Evolutionary conservation across 495 filamentous ascomycete genomes (phyloP).

Genomic region (Neurospora africana): DNA sequence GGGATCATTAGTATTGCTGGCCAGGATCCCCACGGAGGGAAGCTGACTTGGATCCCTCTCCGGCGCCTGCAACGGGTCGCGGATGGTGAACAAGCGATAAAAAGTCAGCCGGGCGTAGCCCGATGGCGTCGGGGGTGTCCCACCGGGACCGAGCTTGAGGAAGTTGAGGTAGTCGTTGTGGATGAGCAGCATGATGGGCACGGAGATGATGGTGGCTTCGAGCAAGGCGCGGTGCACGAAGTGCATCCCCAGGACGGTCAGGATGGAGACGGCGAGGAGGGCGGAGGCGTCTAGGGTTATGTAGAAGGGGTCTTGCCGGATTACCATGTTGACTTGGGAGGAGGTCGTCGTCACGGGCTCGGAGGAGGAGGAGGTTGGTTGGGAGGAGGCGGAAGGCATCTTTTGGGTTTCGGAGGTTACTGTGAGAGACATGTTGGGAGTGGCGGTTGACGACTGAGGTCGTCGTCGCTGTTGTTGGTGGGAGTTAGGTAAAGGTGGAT

Average conservation of each 20-base stretch:
- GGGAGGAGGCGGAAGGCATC: not conserved
- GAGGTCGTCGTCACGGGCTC: constrained; percentile 1
- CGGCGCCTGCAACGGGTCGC: constrained; percentile 44
- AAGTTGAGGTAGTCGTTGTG: constrained; percentile 70
- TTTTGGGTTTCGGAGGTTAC: constrained; percentile 13
- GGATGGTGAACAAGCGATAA: constrained; percentile 46
- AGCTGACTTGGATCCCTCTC: constrained; percentile 21
- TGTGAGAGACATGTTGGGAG: constrained; percentile 18
- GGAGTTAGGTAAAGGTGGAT: not conserved
- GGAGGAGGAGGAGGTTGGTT: not conserved
- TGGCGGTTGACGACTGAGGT: not conserved
- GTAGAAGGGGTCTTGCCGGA: constrained; percentile 39
- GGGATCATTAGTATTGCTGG: not conserved
- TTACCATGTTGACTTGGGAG: constrained; percentile 27
- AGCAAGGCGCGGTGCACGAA: constrained; percentile 33
- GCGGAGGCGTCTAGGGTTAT: constrained; percentile 37
- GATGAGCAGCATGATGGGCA: constrained; percentile 46
- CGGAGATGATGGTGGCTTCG: constrained; percentile 36
- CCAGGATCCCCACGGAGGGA: constrained; percentile 30
- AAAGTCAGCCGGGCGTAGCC: constrained; percentile 64
- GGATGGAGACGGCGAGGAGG: constrained; percentile 32
- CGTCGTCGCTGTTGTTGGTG: not conserved
- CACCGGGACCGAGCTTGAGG: constrained; percentile 67
- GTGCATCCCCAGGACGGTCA: constrained; percentile 39
- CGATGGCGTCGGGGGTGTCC: constrained; percentile 60